Evolutionary conservation across 345 rosid species (phyloP), one percentile per base, ranked within the genome.

Genomic region (Murraya koenigii): DNA sequence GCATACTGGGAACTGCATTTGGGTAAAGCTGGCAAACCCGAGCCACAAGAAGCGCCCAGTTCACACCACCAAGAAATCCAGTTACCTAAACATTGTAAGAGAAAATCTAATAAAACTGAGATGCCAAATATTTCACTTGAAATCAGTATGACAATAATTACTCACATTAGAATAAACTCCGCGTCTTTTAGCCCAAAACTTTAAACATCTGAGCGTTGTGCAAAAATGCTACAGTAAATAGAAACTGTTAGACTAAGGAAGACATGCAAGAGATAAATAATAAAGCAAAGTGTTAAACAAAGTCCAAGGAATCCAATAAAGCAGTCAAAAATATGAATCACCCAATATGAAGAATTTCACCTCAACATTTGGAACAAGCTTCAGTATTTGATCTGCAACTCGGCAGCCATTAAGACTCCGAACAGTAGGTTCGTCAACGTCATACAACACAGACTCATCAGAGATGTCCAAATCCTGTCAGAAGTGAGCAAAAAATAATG

Each of bases 11-110:
- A 65, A 82, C 77, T 2, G 93, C 95, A 41, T 89, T 87, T 19
- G 95, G 95, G 74, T 89, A 91, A 35, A 91, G 90, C 65, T 88
- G 95, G 87, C 95, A 91, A 22, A 89, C 84, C 23, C 89, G 88
- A 78, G 95, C 95, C 23, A 89, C 93, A 56, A 91, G 93, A 72
- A 91, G 87, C 0, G 95, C 95, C 95, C 91, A 91, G 75, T 91
- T 91, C 54, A 91, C 93, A 79, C 92, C 95, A 78, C 95, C 93
- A 58, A 91, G 93, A 82, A 91, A 91, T 64, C 95, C 93, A 78
- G 95, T 89, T 49, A 91, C 95, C 95, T 91, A 80, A n/a, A 63
- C 68, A 83, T n/a, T 28, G 22, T 72, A 10, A 10, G 61, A 41
- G 71, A 39, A 62, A 54, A 30, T 1, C 61, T 59, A 19, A 56